Evolutionary conservation across 768 basidiomycete genomes (phyloP), one percentile per base, ranked within the genome.

Genomic region (Ephemerocybe angulata): DNA sequence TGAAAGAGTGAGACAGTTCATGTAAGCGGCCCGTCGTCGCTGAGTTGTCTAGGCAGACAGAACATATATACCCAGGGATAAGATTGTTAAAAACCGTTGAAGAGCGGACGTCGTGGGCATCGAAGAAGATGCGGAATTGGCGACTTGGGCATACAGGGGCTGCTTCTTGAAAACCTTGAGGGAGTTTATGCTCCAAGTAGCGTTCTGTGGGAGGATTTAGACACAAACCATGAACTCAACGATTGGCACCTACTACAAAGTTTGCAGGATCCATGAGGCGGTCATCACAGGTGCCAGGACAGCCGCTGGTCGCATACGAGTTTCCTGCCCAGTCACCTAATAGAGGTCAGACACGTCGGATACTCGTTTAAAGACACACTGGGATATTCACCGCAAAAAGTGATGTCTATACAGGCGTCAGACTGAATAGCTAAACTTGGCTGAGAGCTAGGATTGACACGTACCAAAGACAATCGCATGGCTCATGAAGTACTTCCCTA

Each of bases 251-350:
- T 70, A 85, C 89, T 63, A 78, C 83, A 61, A 91, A 91, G 65
- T 90, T 90, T 2, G 64, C 63, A 1, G 90, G 88, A 63, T 89
- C 75, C 76, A 77, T 82, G 33, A 91, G 65, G 54, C 75, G 75
- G 11, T 79, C 76, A 19, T 76, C 63, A 62, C 90, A 92, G 28
- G 87, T 86, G 37, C 88, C 90, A 4, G 89, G 87, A 60, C 90
- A 91, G 19, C 79, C 79, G 1, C 78, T 84, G 10, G 86, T 86
- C 4, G 81, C 78, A 61, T 90, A 90, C 4, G 86, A 84, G 65
- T 90, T 89, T 25, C 88, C 89, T 15, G 90, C 90, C 90, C 89
- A 90, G 69, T 90, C 88, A 60, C 86, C 86, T 88, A 47, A 12
- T 38, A 52, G 31, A 33, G 37, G 27, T 38, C 38, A 35, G 3